A percentile compares a stretch with the other conserved stretches of the same genome.
phyloP scores from a whole-genome alignment of 805 yeast genomes.

The Priceomyces melissophilus region DNA sequence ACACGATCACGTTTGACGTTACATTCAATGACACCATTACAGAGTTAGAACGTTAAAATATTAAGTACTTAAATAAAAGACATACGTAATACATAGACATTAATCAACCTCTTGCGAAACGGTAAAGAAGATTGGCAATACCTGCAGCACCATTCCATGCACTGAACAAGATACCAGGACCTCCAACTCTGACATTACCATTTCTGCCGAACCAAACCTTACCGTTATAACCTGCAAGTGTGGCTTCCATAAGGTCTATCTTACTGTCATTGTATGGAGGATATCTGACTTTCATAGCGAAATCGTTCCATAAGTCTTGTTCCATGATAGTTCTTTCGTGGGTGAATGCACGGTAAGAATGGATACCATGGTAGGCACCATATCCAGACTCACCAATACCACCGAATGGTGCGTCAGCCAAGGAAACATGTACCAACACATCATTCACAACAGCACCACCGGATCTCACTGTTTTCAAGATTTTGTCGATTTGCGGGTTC shows the following conservation, averaged over 20 bases:
- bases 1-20: too few species aligned
- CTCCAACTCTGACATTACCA: conserved; percentile 31
- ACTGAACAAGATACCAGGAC: conserved; percentile 32
- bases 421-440: conserved; percentile 64
- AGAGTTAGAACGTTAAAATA: too few species aligned
- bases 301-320: conserved; percentile 66
- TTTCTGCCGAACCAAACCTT: conserved; percentile 37
- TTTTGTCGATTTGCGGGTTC: conserved; percentile 38
- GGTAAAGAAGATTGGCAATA: conserved; percentile 22
- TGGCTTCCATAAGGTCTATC: conserved; percentile 19
- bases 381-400: conserved; percentile 84
- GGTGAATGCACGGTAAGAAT: conserved; percentile 53
- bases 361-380: conserved; percentile 78
- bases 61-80: too few species aligned
- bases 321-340: conserved; percentile 67
- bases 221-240: conserved; percentile 28
- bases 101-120: conserved; percentile 9
- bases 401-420: conserved; percentile 77
- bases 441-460: conserved; percentile 76
- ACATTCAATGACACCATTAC: too few species aligned
- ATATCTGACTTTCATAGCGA: conserved; percentile 55
- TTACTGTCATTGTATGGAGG: conserved; percentile 54
- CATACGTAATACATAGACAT: too few species aligned
- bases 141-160: conserved; percentile 32
- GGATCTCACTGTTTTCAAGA: conserved; percentile 57